Conservation (phyloP, 2,329 filamentous ascomycete genomes). For the Fusarium sp. region DNA sequence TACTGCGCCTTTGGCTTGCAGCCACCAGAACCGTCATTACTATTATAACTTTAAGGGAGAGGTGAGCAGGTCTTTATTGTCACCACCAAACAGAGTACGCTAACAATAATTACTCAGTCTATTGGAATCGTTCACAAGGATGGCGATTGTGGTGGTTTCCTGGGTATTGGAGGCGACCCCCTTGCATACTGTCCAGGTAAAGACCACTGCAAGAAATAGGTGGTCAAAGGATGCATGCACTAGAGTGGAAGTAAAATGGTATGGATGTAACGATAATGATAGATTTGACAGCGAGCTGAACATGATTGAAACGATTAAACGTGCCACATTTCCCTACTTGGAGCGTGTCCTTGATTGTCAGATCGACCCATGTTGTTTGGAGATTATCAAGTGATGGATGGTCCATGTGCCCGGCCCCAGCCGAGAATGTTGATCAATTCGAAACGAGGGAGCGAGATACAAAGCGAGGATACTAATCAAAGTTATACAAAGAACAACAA, state of each 20-base stretch:
- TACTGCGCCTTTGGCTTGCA: neutral
- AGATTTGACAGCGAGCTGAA: neutral
- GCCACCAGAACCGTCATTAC: neutral
- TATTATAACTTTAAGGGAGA: slow-evolving; percentile 12
- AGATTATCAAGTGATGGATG: neutral
- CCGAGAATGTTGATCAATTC: neutral
- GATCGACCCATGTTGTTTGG: neutral
- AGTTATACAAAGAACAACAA: neutral
- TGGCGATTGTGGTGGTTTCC: neutral
- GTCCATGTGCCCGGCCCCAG: neutral
- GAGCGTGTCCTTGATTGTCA: neutral
- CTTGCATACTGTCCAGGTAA: neutral
- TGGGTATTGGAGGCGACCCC: neutral
- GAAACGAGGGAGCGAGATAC: neutral
- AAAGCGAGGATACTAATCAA: neutral
- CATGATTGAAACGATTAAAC: neutral
- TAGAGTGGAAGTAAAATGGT: neutral
- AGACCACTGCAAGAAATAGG: neutral
- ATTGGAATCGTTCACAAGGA: slow-evolving; percentile 8
- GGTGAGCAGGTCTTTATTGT: neutral
- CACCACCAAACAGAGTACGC: neutral
- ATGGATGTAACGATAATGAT: neutral
- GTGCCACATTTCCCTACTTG: neutral
- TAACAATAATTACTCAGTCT: neutral
- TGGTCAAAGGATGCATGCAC: neutral